Conservation (phyloP, 257 asterid species). For the Parsonsia alboflavescens region DNA sequence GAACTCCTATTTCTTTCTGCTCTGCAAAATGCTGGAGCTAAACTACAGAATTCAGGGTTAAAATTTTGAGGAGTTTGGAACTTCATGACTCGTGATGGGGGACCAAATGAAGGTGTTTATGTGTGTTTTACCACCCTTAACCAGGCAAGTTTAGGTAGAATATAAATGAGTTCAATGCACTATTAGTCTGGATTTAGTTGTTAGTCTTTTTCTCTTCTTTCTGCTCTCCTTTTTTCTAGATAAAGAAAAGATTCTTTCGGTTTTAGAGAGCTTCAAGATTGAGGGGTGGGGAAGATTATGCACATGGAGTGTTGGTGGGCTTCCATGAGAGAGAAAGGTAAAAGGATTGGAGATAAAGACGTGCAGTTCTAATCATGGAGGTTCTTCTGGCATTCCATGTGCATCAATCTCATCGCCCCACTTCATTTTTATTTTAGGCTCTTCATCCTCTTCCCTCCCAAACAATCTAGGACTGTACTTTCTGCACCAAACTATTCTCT, state of each 20-base stretch:
- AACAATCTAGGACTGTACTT: slow-evolving; percentile 40
- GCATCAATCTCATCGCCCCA: slow-evolving; percentile 54
- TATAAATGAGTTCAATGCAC: slow-evolving; percentile 28
- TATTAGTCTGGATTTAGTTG: slow-evolving; percentile 32
- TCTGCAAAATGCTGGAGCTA: slow-evolving; percentile 14
- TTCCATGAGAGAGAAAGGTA: slow-evolving; percentile 31
- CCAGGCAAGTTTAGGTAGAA: slow-evolving; percentile 43
- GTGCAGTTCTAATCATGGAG: slow-evolving; percentile 66
- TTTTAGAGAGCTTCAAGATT: slow-evolving; percentile 21
- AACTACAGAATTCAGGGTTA: slow-evolving; percentile 8
- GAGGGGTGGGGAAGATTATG: slow-evolving; percentile 58
- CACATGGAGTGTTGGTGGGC: slow-evolving; percentile 76
- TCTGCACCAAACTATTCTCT: slow-evolving; percentile 10
- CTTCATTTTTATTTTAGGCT: slow-evolving; percentile 41
- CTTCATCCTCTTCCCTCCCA: slow-evolving; percentile 21
- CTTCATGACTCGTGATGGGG: slow-evolving; percentile 49
- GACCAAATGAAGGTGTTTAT: slow-evolving; percentile 26
- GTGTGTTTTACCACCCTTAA: slow-evolving; percentile 44
- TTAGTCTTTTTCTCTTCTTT: slow-evolving; percentile 17
- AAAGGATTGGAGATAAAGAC: slow-evolving; percentile 40
- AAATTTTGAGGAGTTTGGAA: slow-evolving; percentile 16
- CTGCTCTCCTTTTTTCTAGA: not conserved
- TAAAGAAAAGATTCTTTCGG: slow-evolving; percentile 27
- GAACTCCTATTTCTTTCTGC: slow-evolving; percentile 5
- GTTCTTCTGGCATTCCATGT: slow-evolving; percentile 86